Evolutionary conservation across 2,329 filamentous ascomycete genomes (phyloP), one percentile per base, ranked within the genome.

Genomic region (Trichoderma aggressivum): DNA sequence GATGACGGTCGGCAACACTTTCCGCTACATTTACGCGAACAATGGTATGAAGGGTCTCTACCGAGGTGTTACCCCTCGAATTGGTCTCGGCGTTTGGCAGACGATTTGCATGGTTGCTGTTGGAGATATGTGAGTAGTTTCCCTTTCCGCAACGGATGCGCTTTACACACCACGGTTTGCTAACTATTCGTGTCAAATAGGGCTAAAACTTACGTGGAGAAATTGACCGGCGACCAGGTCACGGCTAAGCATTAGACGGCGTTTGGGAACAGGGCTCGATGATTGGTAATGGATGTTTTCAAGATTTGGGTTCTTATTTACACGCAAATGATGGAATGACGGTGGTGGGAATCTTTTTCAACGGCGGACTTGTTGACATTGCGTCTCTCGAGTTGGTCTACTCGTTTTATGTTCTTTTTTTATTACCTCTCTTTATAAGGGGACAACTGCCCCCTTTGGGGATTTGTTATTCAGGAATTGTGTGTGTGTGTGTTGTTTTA

Each of bases 71-170:
- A 88, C 94, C 76, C 96, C 96, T 78, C 91, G 96, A 82, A 94
- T 99, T 81, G 94, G 94, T 77, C 90, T 99, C 75, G 92, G 96
- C 80, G 89, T 99, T 85, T 99, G 96, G 96, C 96, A 99, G 88
- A 99, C 96, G 74, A 92, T 99, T 80, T 99, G 96, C 88, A 99
- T 99, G 96, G 96, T 99, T 84, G 96, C 95, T 79, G 88, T 98
- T 83, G 96, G 96, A 84, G 96, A 98, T 85, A 94, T 97, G 94
- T 97, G 85, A 87, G 94, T 89, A n/a, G 72, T 74, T 71, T 73
- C 43, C 21, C 62, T 70, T 73, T 47, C 10, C 39, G 7, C 24
- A 61, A 53, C 24, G n/a, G 55, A 65, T 30, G n/a, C 11, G 7
- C 55, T 65, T 50, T 73, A 34, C 4, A 18, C 26, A 14, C 63